phyloP scores from a whole-genome alignment of 1,284 basidiomycete genomes.

The Chondrostereum purpureum region DNA sequence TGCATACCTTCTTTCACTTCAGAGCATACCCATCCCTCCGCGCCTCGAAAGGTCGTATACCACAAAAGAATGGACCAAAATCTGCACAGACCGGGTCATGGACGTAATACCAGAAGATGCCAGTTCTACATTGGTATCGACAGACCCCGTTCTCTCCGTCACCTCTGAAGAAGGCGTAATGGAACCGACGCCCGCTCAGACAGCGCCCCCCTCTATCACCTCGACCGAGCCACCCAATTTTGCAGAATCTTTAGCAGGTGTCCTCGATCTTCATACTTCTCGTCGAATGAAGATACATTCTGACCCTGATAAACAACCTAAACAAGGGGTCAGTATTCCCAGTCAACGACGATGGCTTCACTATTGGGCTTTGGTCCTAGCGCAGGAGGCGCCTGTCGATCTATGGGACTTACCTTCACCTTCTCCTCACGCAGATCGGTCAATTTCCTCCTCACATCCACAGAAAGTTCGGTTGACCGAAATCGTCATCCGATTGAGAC shows the following conservation, averaged over 20 bases:
- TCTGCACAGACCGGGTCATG: slow-evolving; percentile 45
- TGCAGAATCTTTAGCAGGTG: slow-evolving; percentile 42
- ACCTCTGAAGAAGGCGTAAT: slow-evolving; percentile 3
- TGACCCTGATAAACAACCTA: slow-evolving; percentile 34
- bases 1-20: slow-evolving; percentile 66
- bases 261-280: slow-evolving; percentile 63
- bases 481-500: slow-evolving; percentile 52
- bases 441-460: too few species aligned
- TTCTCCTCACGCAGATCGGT: slow-evolving; percentile 17
- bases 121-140: slow-evolving; percentile 3
- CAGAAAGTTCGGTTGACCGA: slow-evolving; percentile 40
- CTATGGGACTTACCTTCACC: slow-evolving; percentile 33
- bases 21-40: slow-evolving; percentile 40
- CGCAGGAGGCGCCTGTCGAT: slow-evolving; percentile 42
- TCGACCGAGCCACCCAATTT: slow-evolving; percentile 19
- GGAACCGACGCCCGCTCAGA: too few species aligned
- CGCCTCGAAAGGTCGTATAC: slow-evolving; percentile 41
- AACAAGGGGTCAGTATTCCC: slow-evolving; percentile 70
- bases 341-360: slow-evolving; percentile 67
- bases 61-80: slow-evolving; percentile 40
- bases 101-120: slow-evolving; percentile 35
- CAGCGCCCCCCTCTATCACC: too few species aligned
- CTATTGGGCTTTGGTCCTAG: slow-evolving; percentile 67
- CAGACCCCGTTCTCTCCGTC: slow-evolving; percentile 1
- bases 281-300: slow-evolving; percentile 57